Base-by-base conservation (phyloP, 169 alveolate species). In the Perkinsus marinus region DNA sequence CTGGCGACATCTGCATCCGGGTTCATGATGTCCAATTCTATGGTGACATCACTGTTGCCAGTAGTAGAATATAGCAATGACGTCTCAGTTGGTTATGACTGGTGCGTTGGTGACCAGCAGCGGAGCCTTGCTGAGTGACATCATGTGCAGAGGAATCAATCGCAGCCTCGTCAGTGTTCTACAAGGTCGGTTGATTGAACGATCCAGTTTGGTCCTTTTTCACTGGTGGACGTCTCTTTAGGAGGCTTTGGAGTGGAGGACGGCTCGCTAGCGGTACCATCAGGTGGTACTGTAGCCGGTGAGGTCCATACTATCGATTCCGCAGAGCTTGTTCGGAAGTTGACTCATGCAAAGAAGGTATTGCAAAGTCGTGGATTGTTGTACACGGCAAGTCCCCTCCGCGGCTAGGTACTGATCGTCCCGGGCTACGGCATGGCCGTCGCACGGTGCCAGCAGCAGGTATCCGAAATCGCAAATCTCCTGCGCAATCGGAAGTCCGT, bases 401-500 rank as follows among this genome's bases (percentile, higher is more conserved):
- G 96, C 37, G 93, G 95, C 92, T 92, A 94, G 43, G 95, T 97
- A 36, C 93, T 97, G 37, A 95, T 97, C 91, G 98, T 97, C 6
- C 98, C 98, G 68, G 98, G 98, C 30, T 97, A 97, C 94, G 98
- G 98, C 38, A 92, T 96, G 95, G 98, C 98, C 43, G 98, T 95
- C 68, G 96, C 98, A 68, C 94, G 96, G 91, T 96, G 96, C 34
- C 98, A 97, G 94, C 93, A 95, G 91, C 95, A 95, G 39, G 95
- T 97, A 39, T 97, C 97, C 68, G 96, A 95, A 39, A 94, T 97
- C 46, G 95, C 94, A 39, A 94, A 57, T 30, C 79, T 57, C 37
- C 79, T 57, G 3, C 79, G 79, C 26, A 57, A 57, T 16, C 79
- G 79, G 22, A 57, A 57, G 79, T 57, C 7, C 46, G 3, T 41